Evolutionary conservation across 768 basidiomycete genomes (phyloP), one percentile per base, ranked within the genome.

Genomic region (Leccinum fibrillosum): DNA sequence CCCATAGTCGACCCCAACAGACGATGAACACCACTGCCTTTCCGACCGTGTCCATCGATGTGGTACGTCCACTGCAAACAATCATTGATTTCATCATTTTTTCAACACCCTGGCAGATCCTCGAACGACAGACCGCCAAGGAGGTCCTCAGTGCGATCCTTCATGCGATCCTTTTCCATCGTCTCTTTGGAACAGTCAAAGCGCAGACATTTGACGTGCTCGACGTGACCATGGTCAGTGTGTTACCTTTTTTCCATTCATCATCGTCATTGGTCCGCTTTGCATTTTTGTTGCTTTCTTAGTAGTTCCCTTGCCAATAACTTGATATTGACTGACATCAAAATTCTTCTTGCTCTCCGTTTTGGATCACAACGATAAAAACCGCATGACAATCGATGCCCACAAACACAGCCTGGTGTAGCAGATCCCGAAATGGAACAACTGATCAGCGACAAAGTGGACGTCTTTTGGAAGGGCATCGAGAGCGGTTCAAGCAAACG

Each of bases 81-180:
- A 19, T 19, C 9, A 6, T 17, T 4, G 10, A 1, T 10, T 28
- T 30, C 13, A 30, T 28, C 15, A 6, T 10, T 13, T 19, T 32
- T n/a, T 1, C 17, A 19, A 30, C 26, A 11, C 5, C 21, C 3
- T 17, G n/a, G 17, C 64, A 92, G 90, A 77, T 84, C 48, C 76
- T 92, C 52, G 91, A 92, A 71, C 82, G 90, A 25, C 81, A 79
- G 52, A 86, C 82, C 17, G 81, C 83, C 37, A 87, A 85, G 70
- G 90, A 92, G 62, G 88, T 87, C 47, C 80, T 93, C 6, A 81
- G 80, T 55, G 90, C 84, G 3, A 77, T 92, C 53, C 79, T 94
- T n/a, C 92, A 93, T 65, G 78, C 89, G 0, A 87, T 93, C 50
- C 76, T 93, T 15, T 93, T 94, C 68, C 91, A 94, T 67, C 82